Evolutionary conservation across 331 rosid genomes (phyloP), one percentile per base, ranked within the genome.

Genomic region (Phaseolus coccineus): DNA sequence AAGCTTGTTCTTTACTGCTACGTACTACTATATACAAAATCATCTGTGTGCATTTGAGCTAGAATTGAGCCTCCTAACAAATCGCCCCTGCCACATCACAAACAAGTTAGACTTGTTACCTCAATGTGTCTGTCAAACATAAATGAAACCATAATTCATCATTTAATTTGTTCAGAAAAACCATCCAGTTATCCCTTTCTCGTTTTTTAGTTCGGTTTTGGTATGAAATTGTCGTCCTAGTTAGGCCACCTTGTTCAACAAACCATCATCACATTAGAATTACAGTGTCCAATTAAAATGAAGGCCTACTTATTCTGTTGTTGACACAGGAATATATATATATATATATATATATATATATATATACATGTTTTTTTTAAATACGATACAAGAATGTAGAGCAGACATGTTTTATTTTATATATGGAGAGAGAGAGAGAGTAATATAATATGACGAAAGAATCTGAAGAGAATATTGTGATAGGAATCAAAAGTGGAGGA

Each of bases 11-110:
- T 61, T 51, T 69, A 22, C 51, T 77, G 74, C 46, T 40, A 40
- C 46, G 46, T 40, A 2, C 51, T 69, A 31, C 83, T 77, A 71
- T 16, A 63, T 61, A 15, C 35, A 70, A 77, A 69, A 78, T 74
- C 78, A 82, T 81, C 87, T 77, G 57, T 81, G 88, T 56, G 74
- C 80, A 46, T 81, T 79, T 28, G 84, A 67, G 88, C 92, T 85
- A 63, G 79, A 80, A 84, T 85, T 86, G 66, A 89, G 86, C 89
- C 96, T 91, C 85, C 90, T 83, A 47, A 90, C 92, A 84, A 93
- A 93, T 74, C 93, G 84, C 19, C 97, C 96, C 97, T 93, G 94
- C 78, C 80, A 89, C 66, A 73, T 56, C 80, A 82, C 78, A 85
- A 77, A 81, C 61, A 76, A 76, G 27, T 63, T 77, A 64, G 30